Evolutionary conservation across 371 early-diverging fungal species (phyloP).

Genomic region (Apophysomyces ossiformis): DNA sequence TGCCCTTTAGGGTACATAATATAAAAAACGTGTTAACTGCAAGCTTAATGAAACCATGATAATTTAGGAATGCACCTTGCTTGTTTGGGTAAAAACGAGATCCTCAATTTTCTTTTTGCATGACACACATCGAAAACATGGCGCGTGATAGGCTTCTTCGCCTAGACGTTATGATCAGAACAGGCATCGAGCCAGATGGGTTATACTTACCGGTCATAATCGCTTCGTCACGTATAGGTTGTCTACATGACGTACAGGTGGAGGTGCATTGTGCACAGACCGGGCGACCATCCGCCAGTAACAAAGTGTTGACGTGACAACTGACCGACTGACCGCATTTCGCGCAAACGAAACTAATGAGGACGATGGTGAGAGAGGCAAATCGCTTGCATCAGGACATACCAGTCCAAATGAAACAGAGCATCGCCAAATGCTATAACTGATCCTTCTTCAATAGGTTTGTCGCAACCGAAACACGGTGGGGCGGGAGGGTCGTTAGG

Average conservation of each 20-base stretch:
- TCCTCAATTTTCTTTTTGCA: slow-evolving; percentile 77
- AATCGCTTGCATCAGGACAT: slow-evolving; percentile 18
- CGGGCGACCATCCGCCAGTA: slow-evolving; percentile 80
- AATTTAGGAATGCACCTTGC: slow-evolving; percentile 47
- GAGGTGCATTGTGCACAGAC: slow-evolving; percentile 90
- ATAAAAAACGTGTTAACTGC: neutral
- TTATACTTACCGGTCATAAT: slow-evolving; percentile 73
- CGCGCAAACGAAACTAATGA: slow-evolving; percentile 75
- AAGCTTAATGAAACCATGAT: slow-evolving; percentile 3
- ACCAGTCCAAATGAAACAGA: slow-evolving; percentile 83
- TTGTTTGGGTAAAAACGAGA: slow-evolving; percentile 82
- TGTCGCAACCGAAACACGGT: slow-evolving; percentile 71
- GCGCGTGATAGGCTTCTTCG: slow-evolving; percentile 83
- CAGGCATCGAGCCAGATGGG: neutral
- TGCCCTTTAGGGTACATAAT: slow-evolving; percentile 31
- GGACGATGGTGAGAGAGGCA: too few species aligned
- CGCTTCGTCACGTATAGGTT: slow-evolving; percentile 85
- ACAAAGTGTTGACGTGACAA: slow-evolving; percentile 74
- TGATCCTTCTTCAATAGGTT: slow-evolving; percentile 76
- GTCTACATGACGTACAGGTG: slow-evolving; percentile 76
- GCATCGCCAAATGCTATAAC: slow-evolving; percentile 84
- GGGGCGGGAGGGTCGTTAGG: slow-evolving; percentile 22
- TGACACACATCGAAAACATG: slow-evolving; percentile 81
- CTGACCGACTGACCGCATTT: slow-evolving; percentile 76
- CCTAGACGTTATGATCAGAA: slow-evolving; percentile 38